These are phyloP conservation scores for Aspergillus carlsbadensis DNA, from an alignment of 495 filamentous ascomycete genomes.

Conservation along the genomic window DNA sequence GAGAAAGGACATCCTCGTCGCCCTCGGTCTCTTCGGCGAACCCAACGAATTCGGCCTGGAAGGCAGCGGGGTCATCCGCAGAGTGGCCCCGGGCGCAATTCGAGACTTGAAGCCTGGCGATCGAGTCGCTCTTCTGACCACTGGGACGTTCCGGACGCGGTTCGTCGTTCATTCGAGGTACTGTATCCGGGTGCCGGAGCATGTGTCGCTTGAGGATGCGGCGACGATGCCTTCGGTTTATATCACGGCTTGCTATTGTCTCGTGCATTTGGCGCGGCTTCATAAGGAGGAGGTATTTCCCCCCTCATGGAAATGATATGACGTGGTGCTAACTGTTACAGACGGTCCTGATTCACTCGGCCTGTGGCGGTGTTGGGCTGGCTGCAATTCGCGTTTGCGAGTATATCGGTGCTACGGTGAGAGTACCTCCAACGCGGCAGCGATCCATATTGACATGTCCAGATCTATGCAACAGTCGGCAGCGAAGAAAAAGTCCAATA, in stretches of 20 bases:
- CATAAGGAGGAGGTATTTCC: conserved; percentile 18
- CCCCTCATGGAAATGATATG: not conserved
- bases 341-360: conserved; percentile 11
- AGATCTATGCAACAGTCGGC: conserved; percentile 47
- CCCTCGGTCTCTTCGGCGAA: conserved; percentile 28
- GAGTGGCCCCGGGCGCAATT: conserved; percentile 36
- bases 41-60: conserved; percentile 25
- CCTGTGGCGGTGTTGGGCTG: conserved; percentile 10
- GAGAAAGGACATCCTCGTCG: conserved; percentile 37
- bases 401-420: conserved; percentile 1
- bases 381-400: conserved; percentile 6
- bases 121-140: conserved; percentile 29
- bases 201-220: conserved; percentile 28
- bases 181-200: conserved; percentile 23
- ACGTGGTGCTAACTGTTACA: not conserved
- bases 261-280: conserved; percentile 8
- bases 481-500: conserved; percentile 39
- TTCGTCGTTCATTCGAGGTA: conserved; percentile 5
- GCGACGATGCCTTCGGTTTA: conserved; percentile 26
- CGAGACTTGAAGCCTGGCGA: conserved; percentile 35
- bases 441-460: not conserved
- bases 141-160: conserved; percentile 11
- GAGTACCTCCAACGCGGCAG: too few relatives aligned
- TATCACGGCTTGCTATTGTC: conserved; percentile 25
- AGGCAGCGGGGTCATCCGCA: conserved; percentile 38